phyloP scores from a whole-genome alignment of 208 protist species.

The Angomonas desouzai region DNA sequence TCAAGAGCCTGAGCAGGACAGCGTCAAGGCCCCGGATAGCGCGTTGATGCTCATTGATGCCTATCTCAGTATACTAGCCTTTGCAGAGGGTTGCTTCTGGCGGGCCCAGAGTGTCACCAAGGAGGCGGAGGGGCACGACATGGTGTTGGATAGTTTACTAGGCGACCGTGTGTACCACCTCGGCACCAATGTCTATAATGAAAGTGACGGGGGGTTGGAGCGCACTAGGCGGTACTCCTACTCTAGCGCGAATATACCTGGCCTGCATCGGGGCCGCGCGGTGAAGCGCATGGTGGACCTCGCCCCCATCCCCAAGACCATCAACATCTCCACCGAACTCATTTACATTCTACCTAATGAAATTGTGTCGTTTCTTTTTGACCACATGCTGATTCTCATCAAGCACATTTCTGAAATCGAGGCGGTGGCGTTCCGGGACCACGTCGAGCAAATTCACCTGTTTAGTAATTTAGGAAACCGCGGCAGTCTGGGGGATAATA shows the following conservation, averaged over 20 bases:
- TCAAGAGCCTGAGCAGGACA: neutral
- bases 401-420: conserved; percentile 70
- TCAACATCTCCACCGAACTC: conserved; percentile 50
- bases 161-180: conserved; percentile 39
- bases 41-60: conserved; percentile 53
- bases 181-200: conserved; percentile 11
- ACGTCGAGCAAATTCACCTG: conserved; percentile 54
- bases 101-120: conserved; percentile 53
- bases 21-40: conserved; percentile 11
- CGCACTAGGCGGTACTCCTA: neutral
- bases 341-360: conserved; percentile 79
- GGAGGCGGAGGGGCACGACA: conserved; percentile 63
- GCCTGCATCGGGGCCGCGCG: conserved; percentile 54
- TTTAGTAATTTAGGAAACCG: conserved; percentile 17
- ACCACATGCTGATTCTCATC: conserved; percentile 75
- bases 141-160: conserved; percentile 69
- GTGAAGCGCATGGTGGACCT: conserved; percentile 80
- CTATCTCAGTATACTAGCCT: conserved; percentile 63
- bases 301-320: conserved; percentile 36
- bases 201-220: neutral
- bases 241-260: conserved; percentile 3
- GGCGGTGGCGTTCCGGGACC: conserved; percentile 48
- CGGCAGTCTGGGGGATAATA: neutral
- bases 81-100: conserved; percentile 59
- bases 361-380: conserved; percentile 76